Evolutionary conservation across 345 rosid genomes (phyloP).

Genomic region (Bruguiera parviflora): DNA sequence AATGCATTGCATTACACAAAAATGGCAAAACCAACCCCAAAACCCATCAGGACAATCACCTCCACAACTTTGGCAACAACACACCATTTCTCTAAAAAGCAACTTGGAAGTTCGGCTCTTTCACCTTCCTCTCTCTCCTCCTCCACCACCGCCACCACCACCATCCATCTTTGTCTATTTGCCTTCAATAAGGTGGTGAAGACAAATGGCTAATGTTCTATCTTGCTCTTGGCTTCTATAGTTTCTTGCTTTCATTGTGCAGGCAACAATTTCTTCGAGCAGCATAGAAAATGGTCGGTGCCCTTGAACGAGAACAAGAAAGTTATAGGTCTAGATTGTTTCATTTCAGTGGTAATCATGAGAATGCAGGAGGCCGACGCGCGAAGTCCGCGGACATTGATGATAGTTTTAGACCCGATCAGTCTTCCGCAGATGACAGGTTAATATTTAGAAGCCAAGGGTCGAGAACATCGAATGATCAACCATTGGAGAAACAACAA

Average conservation of each 20-base stretch:
- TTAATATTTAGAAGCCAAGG: slow-evolving; percentile 14
- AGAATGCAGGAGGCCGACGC: slow-evolving; percentile 27
- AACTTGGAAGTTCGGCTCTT: slow-evolving; percentile 14
- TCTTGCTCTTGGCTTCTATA: neutral
- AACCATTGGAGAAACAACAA: slow-evolving; percentile 17
- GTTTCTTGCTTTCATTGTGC: slow-evolving; percentile 8
- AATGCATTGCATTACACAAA: neutral
- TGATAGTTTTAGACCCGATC: slow-evolving; percentile 28
- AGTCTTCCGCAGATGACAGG: slow-evolving; percentile 27
- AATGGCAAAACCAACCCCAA: slow-evolving; percentile 9
- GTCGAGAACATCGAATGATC: slow-evolving; percentile 18
- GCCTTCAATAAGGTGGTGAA: neutral
- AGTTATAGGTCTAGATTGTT: slow-evolving; percentile 50
- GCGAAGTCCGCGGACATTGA: slow-evolving; percentile 47
- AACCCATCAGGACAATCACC: slow-evolving; percentile 1
- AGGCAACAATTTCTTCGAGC: neutral
- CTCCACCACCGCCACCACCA: neutral
- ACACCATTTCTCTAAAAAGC: neutral
- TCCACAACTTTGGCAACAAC: slow-evolving; percentile 11
- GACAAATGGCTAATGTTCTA: neutral
- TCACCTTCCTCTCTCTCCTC: neutral
- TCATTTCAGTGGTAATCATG: slow-evolving; percentile 55
- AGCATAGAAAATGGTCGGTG: slow-evolving; percentile 43
- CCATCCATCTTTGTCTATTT: neutral
- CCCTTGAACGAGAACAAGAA: slow-evolving; percentile 54